phyloP scores from a whole-genome alignment of 163 green algal genomes.

The Botryococcus braunii region DNA sequence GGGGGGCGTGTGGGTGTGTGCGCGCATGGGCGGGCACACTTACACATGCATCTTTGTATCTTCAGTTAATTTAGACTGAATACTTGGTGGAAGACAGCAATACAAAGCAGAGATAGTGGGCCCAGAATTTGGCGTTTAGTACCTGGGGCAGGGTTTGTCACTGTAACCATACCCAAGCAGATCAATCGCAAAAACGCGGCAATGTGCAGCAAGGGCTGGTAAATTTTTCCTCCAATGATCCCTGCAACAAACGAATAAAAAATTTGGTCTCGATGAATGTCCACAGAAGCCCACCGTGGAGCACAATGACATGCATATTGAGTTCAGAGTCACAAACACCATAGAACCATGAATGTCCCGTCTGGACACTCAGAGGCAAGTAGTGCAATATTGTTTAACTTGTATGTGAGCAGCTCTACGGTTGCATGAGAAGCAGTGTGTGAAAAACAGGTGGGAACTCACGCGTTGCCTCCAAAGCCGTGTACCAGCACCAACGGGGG shows the following conservation, averaged over 20 bases:
- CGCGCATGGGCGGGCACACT: no score
- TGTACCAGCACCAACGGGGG: slow-evolving; percentile 60
- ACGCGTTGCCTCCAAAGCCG: slow-evolving; percentile 86
- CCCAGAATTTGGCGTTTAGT: background rate
- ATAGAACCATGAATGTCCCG: background rate
- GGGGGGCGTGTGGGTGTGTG: no score
- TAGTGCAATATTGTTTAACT: background rate
- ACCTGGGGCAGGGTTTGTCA: slow-evolving; percentile 70
- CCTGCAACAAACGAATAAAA: slow-evolving; percentile 2
- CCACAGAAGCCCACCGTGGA: background rate
- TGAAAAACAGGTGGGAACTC: background rate
- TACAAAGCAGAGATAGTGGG: no score
- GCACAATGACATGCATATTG: background rate
- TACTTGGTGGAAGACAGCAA: no score
- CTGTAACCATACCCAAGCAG: slow-evolving; percentile 90
- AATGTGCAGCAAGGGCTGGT: slow-evolving; percentile 20
- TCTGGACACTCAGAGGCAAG: background rate
- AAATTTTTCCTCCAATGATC: slow-evolving; percentile 52
- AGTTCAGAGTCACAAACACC: background rate
- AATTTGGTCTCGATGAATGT: background rate
- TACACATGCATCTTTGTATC: no score
- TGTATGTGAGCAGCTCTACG: background rate
- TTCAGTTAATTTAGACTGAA: no score
- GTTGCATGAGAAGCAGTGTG: background rate
- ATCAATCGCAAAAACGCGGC: slow-evolving; percentile 76